Base-by-base conservation (phyloP, 768 basidiomycete genomes). In the Naganishia antarctica region DNA sequence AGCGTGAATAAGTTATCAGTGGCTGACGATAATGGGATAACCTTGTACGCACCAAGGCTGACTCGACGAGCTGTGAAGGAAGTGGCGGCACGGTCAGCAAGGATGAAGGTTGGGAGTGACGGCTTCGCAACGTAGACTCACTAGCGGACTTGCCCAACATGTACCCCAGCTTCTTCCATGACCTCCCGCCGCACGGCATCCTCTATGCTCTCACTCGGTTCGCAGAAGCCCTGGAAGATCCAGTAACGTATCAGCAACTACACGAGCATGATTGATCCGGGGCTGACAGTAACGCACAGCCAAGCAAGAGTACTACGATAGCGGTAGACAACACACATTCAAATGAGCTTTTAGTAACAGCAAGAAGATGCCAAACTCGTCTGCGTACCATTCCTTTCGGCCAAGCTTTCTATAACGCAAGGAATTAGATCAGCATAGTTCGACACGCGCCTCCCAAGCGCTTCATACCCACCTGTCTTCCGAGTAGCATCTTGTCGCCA, bases 161-260 rank as follows among this genome's bases (percentile, higher is more conserved):
- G 83, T n/a, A 98, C 83, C 4, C 94, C 94, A 1, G 90, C 89
- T 76, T 98, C 94, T 76, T 99, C 94, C 86, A 90, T 90, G 76
- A 94, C 87, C 77, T 98, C 94, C 41, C 94, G 83, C 59, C 83
- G 81, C 31, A 97, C 92, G 1, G 93, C 88, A 70, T 97, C 92
- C 73, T 99, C 94, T 68, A 96, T 87, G 0, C 88, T 85, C 76
- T 99, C 94, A 11, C 88, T 92, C 4, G 92, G 91, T 75, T 97
- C 94, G 47, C 93, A 83, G 74, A 97, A 98, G n/a, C 53, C 53
- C 53, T 57, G 23, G 8, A 37, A 23, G 3, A 18, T 13, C 16
- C 4, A 31, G 32, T 4, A 28, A 53, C 15, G 23, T 8, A 23
- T 41, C 15, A 57, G 53, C 23, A 37, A 4, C 7, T 12, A 15